Evolutionary conservation across 331 rosid species (phyloP).

Genomic region (Quercus phellos): DNA sequence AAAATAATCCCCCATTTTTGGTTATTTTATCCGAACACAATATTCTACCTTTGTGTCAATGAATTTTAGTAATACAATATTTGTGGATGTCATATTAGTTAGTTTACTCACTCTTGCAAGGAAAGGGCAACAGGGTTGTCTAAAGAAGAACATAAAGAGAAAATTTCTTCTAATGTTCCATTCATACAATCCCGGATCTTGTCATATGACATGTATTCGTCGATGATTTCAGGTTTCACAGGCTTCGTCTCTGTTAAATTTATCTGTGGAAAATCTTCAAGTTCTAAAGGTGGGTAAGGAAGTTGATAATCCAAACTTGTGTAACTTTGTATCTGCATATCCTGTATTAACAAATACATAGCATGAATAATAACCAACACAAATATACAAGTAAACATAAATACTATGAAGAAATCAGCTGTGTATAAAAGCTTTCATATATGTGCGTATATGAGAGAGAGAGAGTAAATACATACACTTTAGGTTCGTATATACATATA

Average conservation of each 20-base stretch:
- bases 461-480: too few relatives aligned
- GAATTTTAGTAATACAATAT: slow-evolving; percentile 29
- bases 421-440: too few relatives aligned
- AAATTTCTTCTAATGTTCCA: slow-evolving; percentile 78
- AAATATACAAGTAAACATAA: too few relatives aligned
- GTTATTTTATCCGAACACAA: slow-evolving; percentile 52
- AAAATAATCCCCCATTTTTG: slow-evolving; percentile 31
- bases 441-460: too few relatives aligned
- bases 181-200: slow-evolving; percentile 53
- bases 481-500: too few relatives aligned
- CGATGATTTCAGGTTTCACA: slow-evolving; percentile 44
- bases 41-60: slow-evolving; percentile 39
- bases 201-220: slow-evolving; percentile 53
- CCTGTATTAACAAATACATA: slow-evolving; percentile 33
- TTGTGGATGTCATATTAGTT: slow-evolving; percentile 12
- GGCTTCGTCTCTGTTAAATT: slow-evolving; percentile 49
- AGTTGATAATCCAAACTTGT: slow-evolving; percentile 43
- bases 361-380: too few relatives aligned
- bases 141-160: slow-evolving; percentile 62
- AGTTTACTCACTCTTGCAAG: slow-evolving; percentile 39
- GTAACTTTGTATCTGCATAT: slow-evolving; percentile 36
- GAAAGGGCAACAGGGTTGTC: slow-evolving; percentile 44
- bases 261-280: slow-evolving; percentile 76
- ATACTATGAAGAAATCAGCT: too few relatives aligned
- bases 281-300: slow-evolving; percentile 65